Evolutionary conservation across 805 yeast genomes (phyloP).

Genomic region (Candida nonsorbophila): DNA sequence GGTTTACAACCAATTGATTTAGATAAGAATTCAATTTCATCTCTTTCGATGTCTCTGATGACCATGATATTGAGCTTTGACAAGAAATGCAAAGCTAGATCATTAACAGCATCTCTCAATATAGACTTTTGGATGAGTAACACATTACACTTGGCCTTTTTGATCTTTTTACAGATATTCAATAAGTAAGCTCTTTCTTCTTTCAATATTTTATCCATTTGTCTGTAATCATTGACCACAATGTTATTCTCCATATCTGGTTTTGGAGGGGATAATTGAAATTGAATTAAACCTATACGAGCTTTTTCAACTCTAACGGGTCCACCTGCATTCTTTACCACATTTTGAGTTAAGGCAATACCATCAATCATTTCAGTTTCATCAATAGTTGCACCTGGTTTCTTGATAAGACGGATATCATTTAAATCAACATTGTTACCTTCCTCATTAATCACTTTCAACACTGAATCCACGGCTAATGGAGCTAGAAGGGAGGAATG

Average conservation of each 20-base stretch:
- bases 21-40: conserved; percentile 86
- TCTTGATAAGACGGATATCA: conserved; percentile 85
- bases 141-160: conserved; percentile 94
- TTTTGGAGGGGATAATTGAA: conserved; percentile 93
- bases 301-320: conserved; percentile 95
- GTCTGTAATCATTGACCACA: conserved; percentile 96
- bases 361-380: conserved; percentile 93
- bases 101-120: conserved; percentile 90
- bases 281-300: conserved; percentile 81
- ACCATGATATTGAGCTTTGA: conserved; percentile 92
- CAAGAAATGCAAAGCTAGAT: conserved; percentile 88
- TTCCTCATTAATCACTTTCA: conserved; percentile 61
- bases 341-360: conserved; percentile 88
- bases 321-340: conserved; percentile 87
- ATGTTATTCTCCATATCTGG: conserved; percentile 98
- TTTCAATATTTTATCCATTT: conserved; percentile 96
- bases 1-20: conserved; percentile 91
- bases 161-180: conserved; percentile 92
- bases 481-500: conserved; percentile 84
- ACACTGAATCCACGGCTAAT: conserved; percentile 88
- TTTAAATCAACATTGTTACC: conserved; percentile 73
- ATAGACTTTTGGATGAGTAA: conserved; percentile 88
- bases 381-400: conserved; percentile 96
- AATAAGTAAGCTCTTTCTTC: conserved; percentile 95
- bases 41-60: conserved; percentile 91